Evolutionary conservation across 768 basidiomycete genomes (phyloP), one percentile per base, ranked within the genome.

Genomic region (Glaciozyma antarctica): DNA sequence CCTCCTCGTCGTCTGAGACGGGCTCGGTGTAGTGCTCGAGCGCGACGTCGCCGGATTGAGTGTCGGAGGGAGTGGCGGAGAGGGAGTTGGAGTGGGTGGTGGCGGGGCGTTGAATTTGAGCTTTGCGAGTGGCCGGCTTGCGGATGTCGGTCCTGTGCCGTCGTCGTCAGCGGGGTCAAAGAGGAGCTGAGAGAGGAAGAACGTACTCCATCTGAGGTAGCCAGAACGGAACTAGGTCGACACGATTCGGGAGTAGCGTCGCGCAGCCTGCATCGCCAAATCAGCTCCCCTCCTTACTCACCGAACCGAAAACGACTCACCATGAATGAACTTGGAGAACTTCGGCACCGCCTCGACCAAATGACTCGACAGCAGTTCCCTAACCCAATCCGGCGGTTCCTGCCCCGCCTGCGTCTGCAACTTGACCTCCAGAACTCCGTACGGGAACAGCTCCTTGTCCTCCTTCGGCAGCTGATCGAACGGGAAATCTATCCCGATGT

Each of bases 191-290:
- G 19, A 28, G 16, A 22, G 5, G 15, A 0, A 21, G 8, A 12
- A 51, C 65, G 21, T 5, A 64, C 65, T 95, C 93, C 93, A 97
- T 95, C 75, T 98, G 93, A 8, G 93, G 93, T 9, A 93, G 82
- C 95, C 95, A 99, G 81, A 97, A 99, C 9, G 95, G 95, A 44
- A 99, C 88, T 28, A 99, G 82, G 73, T 97, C 88, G 53, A 97
- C 93, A 44, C 94, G 87, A 73, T 88, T 84, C 24, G 93, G 92
- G 15, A 98, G 78, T 0, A 98, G 81, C 2, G 91, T 92, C 3
- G 94, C 86, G 75, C 95, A 99, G 30, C 95, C 94, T 75, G 58
- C 22, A 7, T 38, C 24, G 7, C 41, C 22, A 28, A 10, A 7
- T n/a, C 41, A 94, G 92, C 62, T 95, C 93, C 75, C 94, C 83